A percentile compares a stretch with the other conserved stretches of the same genome.
Evolutionary conservation across 2,329 filamentous ascomycete species (phyloP).

Genomic region (Colletotrichum cereale): DNA sequence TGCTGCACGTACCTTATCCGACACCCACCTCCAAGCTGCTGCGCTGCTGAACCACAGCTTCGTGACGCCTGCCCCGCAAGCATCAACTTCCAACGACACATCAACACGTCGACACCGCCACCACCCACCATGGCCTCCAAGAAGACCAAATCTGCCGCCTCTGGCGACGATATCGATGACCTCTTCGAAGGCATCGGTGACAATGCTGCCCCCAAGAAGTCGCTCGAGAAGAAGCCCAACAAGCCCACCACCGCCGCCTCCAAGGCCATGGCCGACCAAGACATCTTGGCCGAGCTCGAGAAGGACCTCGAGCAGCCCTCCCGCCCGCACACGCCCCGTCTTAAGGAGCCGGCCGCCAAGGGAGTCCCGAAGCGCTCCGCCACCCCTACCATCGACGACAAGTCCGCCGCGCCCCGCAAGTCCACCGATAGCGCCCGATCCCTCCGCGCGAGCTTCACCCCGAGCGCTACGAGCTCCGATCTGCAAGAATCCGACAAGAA

Average conservation of each 20-base stretch:
- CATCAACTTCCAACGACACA: constrained; percentile 10
- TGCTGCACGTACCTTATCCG: background rate
- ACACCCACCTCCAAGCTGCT: background rate
- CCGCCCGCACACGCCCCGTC: constrained; percentile 85
- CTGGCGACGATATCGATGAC: constrained; percentile 74
- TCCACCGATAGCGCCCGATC: constrained; percentile 83
- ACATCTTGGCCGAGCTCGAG: constrained; percentile 90
- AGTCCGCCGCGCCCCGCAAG: constrained; percentile 67
- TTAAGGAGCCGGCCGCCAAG: constrained; percentile 64
- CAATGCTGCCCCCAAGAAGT: constrained; percentile 64
- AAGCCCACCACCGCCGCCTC: constrained; percentile 63
- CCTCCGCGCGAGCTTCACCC: constrained; percentile 78
- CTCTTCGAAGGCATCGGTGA: constrained; percentile 74
- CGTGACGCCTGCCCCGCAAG: constrained; percentile 38
- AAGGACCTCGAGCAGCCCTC: constrained; percentile 71
- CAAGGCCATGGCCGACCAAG: constrained; percentile 69
- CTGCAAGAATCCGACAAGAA: constrained; percentile 69
- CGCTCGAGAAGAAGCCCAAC: constrained; percentile 57
- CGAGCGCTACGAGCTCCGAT: constrained; percentile 74
- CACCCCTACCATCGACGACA: constrained; percentile 75
- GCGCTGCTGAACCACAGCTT: constrained; percentile 9
- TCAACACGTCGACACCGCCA: constrained; percentile 15
- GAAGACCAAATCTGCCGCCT: constrained; percentile 66
- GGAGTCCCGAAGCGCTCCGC: constrained; percentile 62
- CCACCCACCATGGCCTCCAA: constrained; percentile 68